Evolutionary conservation across 148 eudicot species (phyloP), one percentile per base, ranked within the genome.

Genomic region (Rhododendron simsii): DNA sequence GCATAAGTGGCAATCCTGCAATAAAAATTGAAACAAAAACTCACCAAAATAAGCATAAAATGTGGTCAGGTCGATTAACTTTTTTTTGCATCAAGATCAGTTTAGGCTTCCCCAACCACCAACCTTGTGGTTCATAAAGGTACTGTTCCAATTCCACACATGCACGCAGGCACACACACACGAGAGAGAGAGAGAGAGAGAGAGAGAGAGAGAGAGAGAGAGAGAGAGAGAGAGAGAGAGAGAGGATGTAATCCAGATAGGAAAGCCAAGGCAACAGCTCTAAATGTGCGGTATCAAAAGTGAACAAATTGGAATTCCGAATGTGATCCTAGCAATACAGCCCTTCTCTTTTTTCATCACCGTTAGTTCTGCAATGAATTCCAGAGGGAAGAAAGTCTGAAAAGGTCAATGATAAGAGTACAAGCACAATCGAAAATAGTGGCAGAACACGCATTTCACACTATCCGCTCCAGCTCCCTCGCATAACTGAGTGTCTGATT

Each of bases 401-500:
- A 80, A 80, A 71, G 78, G 53, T 82, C 35, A 4, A 51, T 18
- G 20, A 86, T 6, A 20, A 80, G 39, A 81, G 53, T 21, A 5
- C 26, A 23, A 55, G 45, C 51, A 35, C 33, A 30, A 74, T 71
- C 7, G 61, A 21, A 53, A 71, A 12, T 30, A 15, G 3, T 5
- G 3, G 33, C 6, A 71, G 44, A 23, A n/a, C 12, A 33, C 20
- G 47, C 16, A 30, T 73, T 51, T 93, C 90, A 96, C 79, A 96
- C 98, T 86, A 96, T 96, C 85, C 99, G 92, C 92, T 96, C 99
- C 84, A 97, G 87, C 85, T 95, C 98, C 89, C 98, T 92, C 0
- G 98, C 99, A 53, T 97, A 97, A 87, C 98, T 94, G 86, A 97
- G 96, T 1, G 99, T 95, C 89, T 97, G 99, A 83, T 93, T 94